Percentiles rank a stretch among this genome's conserved stretches.
Conservation (phyloP, 768 basidiomycete species). For the Fomitopsis serialis region DNA sequence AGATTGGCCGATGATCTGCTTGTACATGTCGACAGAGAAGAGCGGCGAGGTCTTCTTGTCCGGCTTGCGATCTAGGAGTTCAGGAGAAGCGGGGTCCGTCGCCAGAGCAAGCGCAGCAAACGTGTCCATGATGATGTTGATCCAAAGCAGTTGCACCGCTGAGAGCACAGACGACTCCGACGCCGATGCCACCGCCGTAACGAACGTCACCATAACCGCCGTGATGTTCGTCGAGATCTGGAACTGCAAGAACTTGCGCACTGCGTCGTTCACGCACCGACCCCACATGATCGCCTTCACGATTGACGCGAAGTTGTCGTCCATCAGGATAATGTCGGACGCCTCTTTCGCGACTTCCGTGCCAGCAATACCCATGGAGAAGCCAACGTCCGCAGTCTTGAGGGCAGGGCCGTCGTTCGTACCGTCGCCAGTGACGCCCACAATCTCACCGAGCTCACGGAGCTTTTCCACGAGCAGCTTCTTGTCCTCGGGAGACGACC, state of each 20-base stretch:
- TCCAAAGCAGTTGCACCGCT: conserved; percentile 96
- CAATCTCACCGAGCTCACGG: conserved; percentile 81
- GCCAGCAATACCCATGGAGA: conserved; percentile 94
- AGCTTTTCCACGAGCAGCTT: conserved; percentile 86
- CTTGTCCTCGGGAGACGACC: conserved; percentile 97
- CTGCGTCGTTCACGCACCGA: conserved; percentile 95
- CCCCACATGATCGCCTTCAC: conserved; percentile 99
- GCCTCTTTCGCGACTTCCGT: conserved; percentile 99
- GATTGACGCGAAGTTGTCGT: conserved; percentile 94
- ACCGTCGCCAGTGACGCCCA: conserved; percentile 96
- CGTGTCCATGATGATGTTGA: conserved; percentile 98
- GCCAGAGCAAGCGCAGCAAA: conserved; percentile 97
- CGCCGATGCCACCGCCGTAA: conserved; percentile 78
- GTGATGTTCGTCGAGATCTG: conserved; percentile 93
- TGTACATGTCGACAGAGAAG: conserved; percentile 93
- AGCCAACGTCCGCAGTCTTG: conserved; percentile 93
- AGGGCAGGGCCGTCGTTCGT: conserved; percentile 97
- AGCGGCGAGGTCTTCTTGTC: conserved; percentile 86
- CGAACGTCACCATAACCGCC: conserved; percentile 90
- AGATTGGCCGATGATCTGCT: conserved; percentile 90
- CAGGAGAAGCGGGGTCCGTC: conserved; percentile 86
- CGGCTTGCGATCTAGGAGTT: conserved; percentile 82
- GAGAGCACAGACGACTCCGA: conserved; percentile 82
- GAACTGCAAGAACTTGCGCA: conserved; percentile 97
- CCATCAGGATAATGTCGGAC: conserved; percentile 98